phyloP scores from a whole-genome alignment of 2,329 filamentous ascomycete species.

The Fusarium chuoi region DNA sequence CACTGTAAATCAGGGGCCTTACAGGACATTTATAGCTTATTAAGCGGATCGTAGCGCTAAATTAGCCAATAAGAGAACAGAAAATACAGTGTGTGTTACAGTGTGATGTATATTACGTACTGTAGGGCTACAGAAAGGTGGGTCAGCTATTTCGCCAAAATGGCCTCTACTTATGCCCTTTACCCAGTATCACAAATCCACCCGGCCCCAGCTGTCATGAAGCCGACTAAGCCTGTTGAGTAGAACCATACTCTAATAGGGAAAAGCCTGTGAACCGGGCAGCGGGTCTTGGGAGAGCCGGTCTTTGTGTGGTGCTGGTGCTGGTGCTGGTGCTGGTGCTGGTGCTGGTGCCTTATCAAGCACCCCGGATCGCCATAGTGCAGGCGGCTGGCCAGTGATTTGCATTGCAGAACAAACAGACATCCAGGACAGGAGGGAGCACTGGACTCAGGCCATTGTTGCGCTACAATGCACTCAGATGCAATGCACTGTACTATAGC shows the following conservation, averaged over 20 bases:
- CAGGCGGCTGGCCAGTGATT: slow-evolving; percentile 22
- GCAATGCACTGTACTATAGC: background rate
- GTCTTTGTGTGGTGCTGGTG: slow-evolving; percentile 8
- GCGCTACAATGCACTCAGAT: background rate
- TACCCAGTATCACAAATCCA: slow-evolving; percentile 32
- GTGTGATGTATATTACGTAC: too few species aligned
- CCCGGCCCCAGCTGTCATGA: slow-evolving; percentile 39
- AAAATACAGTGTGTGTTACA: too few species aligned
- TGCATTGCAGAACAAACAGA: background rate
- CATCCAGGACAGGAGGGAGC: background rate
- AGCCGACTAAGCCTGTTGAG: slow-evolving; percentile 32
- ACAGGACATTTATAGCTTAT: too few species aligned
- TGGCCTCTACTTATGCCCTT: too few species aligned
- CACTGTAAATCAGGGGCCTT: too few species aligned
- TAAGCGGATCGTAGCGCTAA: too few species aligned
- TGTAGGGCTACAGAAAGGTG: too few species aligned
- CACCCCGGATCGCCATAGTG: slow-evolving; percentile 43
- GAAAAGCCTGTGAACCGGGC: slow-evolving; percentile 18
- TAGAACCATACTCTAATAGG: slow-evolving; percentile 29
- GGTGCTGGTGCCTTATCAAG: slow-evolving; percentile 27
- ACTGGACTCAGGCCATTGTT: slow-evolving; percentile 2
- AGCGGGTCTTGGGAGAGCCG: slow-evolving; percentile 24
- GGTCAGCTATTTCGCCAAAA: too few species aligned
- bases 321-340: slow-evolving; percentile 20
- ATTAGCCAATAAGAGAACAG: too few species aligned